phyloP scores from a whole-genome alignment of 306 rosid species.

The Castanea crenata region DNA sequence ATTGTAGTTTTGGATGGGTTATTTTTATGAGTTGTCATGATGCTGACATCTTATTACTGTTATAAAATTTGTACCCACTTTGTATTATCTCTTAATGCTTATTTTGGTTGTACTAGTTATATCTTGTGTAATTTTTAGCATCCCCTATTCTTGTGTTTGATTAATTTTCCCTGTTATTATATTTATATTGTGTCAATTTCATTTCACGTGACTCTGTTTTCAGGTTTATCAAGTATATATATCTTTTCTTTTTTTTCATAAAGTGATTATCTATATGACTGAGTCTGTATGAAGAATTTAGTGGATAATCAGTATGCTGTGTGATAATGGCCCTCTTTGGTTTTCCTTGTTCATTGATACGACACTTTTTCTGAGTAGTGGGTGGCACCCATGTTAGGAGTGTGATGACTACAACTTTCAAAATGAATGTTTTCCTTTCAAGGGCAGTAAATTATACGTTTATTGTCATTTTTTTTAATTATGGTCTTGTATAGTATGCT shows the following conservation, averaged over 20 bases:
- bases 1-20: too few species aligned
- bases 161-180: neutral
- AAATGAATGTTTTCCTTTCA: neutral
- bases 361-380: neutral
- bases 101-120: neutral
- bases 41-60: neutral
- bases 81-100: neutral
- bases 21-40: too few species aligned
- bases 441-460: constrained; percentile 6
- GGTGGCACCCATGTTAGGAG: neutral
- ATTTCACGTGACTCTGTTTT: neutral
- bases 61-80: neutral
- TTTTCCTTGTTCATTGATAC: neutral
- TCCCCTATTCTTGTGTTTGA: neutral
- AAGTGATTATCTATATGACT: neutral
- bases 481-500: neutral
- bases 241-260: neutral
- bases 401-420: neutral
- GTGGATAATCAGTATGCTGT: neutral
- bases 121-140: neutral
- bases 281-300: neutral
- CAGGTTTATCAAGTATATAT: neutral
- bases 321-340: neutral
- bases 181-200: neutral
- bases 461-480: constrained; percentile 7